phyloP scores from a whole-genome alignment of 352 stramenopile species.

The Globisporangium carolinianum region DNA sequence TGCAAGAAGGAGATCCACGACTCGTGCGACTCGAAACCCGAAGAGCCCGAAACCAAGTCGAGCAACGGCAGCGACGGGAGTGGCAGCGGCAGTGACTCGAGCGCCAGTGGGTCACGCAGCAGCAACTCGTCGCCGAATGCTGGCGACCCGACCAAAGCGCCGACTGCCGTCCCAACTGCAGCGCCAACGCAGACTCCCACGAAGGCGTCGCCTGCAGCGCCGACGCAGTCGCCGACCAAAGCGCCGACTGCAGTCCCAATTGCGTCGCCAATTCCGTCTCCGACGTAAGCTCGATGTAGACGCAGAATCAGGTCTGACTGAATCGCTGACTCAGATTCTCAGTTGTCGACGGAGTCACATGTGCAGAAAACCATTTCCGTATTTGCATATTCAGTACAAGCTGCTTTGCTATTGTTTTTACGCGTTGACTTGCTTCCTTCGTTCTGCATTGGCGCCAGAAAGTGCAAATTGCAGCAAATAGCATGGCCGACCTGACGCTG shows the following conservation, averaged over 20 bases:
- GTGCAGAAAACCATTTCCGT: no score
- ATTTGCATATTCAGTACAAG: no score
- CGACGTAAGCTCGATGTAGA: not conserved
- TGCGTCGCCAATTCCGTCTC: no score
- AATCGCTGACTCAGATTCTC: no score
- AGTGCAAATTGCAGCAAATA: no score
- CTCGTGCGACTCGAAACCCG: slow-evolving; percentile 3
- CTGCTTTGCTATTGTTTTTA: no score
- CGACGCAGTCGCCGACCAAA: not conserved
- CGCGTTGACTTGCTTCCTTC: no score
- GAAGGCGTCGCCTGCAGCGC: no score
- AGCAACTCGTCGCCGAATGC: not conserved
- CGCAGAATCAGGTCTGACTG: not conserved
- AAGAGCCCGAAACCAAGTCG: no score
- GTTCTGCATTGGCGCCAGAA: no score
- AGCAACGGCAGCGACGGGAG: not conserved
- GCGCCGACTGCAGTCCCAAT: not conserved
- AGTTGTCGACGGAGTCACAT: no score
- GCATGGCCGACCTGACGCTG: no score
- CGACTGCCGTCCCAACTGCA: not conserved
- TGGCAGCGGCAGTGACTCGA: slow-evolving; percentile 7
- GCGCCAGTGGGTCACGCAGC: not conserved
- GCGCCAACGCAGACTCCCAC: not conserved
- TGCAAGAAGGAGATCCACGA: slow-evolving; percentile 24
- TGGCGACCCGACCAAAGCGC: not conserved